Percentiles rank a stretch among this genome's conserved stretches.
phyloP scores from a whole-genome alignment of 352 stramenopile species.

The Phytophthora fragariaefolia region DNA sequence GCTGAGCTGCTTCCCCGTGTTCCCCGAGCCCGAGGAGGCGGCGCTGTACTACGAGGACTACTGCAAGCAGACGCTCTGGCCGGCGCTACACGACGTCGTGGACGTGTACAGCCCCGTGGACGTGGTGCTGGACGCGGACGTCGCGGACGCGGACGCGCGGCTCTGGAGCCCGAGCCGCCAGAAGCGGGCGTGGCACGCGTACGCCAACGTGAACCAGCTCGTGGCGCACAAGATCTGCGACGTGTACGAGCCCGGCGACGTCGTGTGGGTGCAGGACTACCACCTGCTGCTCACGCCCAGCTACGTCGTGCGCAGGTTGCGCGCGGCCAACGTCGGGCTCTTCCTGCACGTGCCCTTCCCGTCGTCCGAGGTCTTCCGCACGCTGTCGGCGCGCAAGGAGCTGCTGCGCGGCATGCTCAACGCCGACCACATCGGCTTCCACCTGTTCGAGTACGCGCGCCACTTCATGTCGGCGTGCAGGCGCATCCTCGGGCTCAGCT shows the following conservation, averaged over 20 bases:
- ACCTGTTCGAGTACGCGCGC: slow-evolving; percentile 93
- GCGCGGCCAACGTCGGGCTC: slow-evolving; percentile 93
- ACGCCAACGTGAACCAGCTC: slow-evolving; percentile 95
- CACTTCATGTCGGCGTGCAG: slow-evolving; percentile 93
- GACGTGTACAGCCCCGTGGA: slow-evolving; percentile 88
- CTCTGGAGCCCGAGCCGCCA: slow-evolving; percentile 70
- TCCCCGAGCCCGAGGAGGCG: slow-evolving; percentile 57
- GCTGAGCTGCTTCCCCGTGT: slow-evolving; percentile 77
- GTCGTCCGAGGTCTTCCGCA: slow-evolving; percentile 98
- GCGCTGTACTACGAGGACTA: slow-evolving; percentile 92
- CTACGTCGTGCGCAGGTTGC: slow-evolving; percentile 92
- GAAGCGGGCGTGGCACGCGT: slow-evolving; percentile 91
- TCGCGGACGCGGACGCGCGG: slow-evolving; percentile 21
- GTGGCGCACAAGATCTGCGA: slow-evolving; percentile 88
- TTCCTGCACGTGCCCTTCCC: slow-evolving; percentile 99
- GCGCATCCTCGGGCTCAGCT: slow-evolving; percentile 94
- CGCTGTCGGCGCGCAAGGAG: slow-evolving; percentile 93
- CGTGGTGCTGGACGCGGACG: slow-evolving; percentile 54
- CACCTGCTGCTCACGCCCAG: slow-evolving; percentile 97
- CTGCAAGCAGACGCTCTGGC: slow-evolving; percentile 98
- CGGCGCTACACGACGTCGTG: slow-evolving; percentile 97
- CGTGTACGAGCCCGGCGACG: slow-evolving; percentile 79
- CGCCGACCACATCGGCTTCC: slow-evolving; percentile 94
- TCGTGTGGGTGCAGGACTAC: slow-evolving; percentile 99
- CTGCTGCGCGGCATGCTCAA: slow-evolving; percentile 91